Percentiles rank a stretch among this genome's conserved stretches.
Conservation (phyloP, 345 rosid genomes). For the Citrus sinensis region DVS_A1.0 CM039169.1:3387501-3388000, state of each 20-base stretch:
- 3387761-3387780: background rate
- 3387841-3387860: conserved; percentile 13
- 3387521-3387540: background rate
- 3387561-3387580: background rate
- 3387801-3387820: background rate
- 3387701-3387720: too few species aligned
- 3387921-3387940: conserved; percentile 94
- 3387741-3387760: background rate
- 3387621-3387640: background rate
- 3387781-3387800: background rate
- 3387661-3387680: background rate
- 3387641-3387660: background rate
- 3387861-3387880: conserved; percentile 95
- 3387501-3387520: background rate
- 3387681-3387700: too few species aligned
- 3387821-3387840: background rate
- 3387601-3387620: background rate
- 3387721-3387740: too few species aligned
- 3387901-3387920: conserved; percentile 94
- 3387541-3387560: background rate
- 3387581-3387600: background rate
- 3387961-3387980: conserved; percentile 90
- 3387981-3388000: conserved; percentile 98
- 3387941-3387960: conserved; percentile 92
- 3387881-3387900: conserved; percentile 90